Evolutionary conservation across 257 asterid genomes (phyloP).

Genomic region (Primulina huaijiensis): DNA sequence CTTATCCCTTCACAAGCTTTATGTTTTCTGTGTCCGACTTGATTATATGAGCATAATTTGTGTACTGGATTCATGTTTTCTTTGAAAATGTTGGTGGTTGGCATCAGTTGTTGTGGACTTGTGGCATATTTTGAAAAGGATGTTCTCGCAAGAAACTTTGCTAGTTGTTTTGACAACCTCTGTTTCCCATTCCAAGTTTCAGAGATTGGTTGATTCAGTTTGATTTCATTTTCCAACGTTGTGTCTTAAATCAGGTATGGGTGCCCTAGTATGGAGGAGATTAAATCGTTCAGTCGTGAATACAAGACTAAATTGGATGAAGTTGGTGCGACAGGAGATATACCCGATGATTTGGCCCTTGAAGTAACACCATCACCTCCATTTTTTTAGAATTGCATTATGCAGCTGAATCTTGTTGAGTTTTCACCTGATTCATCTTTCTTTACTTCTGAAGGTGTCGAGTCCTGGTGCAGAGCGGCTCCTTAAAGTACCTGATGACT

Average conservation of each 20-base stretch:
- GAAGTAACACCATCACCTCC: slow-evolving; percentile 46
- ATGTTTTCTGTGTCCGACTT: not conserved
- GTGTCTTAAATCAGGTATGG: slow-evolving; percentile 53
- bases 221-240: slow-evolving; percentile 13
- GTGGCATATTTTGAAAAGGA: not conserved
- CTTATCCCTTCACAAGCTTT: slow-evolving; percentile 13
- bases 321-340: slow-evolving; percentile 66
- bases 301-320: slow-evolving; percentile 69
- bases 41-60: not conserved
- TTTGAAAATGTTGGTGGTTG: not conserved
- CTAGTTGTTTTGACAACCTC: not conserved
- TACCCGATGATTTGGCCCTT: slow-evolving; percentile 84
- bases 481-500: slow-evolving; percentile 75
- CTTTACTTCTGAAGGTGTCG: slow-evolving; percentile 55
- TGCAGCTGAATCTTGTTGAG: not conserved
- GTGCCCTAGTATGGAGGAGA: slow-evolving; percentile 75
- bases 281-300: slow-evolving; percentile 65
- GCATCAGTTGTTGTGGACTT: not conserved
- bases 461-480: slow-evolving; percentile 89
- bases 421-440: slow-evolving; percentile 1
- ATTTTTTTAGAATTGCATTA: not conserved
- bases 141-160: not conserved
- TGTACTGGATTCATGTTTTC: not conserved
- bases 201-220: not conserved
- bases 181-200: not conserved